A percentile compares a stretch with the other conserved stretches of the same genome.
phyloP scores from a whole-genome alignment of 345 rosid species.

The Populus euphratica region DNA sequence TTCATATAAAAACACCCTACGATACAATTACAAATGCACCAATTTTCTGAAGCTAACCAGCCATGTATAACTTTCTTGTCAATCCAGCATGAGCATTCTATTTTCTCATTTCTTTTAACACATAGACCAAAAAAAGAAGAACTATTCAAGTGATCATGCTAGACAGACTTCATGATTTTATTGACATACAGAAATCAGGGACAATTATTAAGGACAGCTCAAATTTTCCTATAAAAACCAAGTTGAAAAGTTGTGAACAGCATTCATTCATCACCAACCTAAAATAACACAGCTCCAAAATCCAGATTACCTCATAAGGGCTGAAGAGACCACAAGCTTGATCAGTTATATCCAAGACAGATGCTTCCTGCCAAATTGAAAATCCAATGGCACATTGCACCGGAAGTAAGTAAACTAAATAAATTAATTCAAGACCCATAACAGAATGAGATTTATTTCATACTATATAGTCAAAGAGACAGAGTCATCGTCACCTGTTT shows the following conservation, averaged over 20 bases:
- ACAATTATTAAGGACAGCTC: not conserved
- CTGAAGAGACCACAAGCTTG: conserved; percentile 86
- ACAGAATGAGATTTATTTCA: not conserved
- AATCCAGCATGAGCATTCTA: not conserved
- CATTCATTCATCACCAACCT: not conserved
- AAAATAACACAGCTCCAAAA: not conserved
- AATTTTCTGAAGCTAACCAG: not conserved
- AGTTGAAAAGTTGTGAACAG: not conserved
- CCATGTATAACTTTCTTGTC: not conserved
- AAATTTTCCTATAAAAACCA: not conserved
- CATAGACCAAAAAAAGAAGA: not conserved
- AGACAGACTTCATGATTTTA: not conserved
- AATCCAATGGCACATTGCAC: conserved; percentile 1
- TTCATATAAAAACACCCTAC: not conserved
- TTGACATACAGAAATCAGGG: not conserved
- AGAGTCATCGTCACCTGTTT: conserved; percentile 56
- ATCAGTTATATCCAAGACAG: conserved; percentile 71
- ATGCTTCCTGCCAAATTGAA: conserved; percentile 69
- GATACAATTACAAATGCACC: not conserved
- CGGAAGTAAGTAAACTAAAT: not conserved
- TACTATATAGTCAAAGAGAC: not conserved
- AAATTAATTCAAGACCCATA: not conserved
- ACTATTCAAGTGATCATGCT: not conserved
- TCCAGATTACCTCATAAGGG: conserved; percentile 56
- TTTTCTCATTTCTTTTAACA: not conserved